Conservation (phyloP, 2,329 filamentous ascomycete species). For the Ceratocystis ficicola region DNA sequence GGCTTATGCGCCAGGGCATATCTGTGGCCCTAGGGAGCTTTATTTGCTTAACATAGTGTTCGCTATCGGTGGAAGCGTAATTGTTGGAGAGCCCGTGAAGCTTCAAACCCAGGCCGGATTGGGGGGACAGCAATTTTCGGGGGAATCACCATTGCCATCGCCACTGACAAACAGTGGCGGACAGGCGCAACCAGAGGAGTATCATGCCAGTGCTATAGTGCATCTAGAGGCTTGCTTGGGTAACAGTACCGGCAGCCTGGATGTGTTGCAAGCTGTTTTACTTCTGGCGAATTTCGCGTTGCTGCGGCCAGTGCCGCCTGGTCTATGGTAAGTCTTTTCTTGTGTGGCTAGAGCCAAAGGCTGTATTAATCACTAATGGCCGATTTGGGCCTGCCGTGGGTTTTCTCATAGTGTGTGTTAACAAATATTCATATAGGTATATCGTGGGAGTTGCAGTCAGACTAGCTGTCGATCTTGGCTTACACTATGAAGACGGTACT, state of each 20-base stretch:
- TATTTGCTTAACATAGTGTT: constrained; percentile 96
- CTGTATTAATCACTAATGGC: not conserved
- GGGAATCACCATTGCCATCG: constrained; percentile 22
- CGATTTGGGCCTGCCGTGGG: constrained; percentile 8
- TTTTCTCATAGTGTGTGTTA: not conserved
- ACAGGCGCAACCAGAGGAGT: constrained; percentile 76
- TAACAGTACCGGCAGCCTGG: constrained; percentile 74
- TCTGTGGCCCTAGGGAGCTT: constrained; percentile 63
- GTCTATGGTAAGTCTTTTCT: constrained; percentile 53
- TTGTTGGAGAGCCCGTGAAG: constrained; percentile 54
- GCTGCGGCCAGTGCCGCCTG: constrained; percentile 79
- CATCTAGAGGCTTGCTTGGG: constrained; percentile 81
- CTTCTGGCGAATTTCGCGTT: constrained; percentile 84
- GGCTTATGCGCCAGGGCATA: constrained; percentile 58
- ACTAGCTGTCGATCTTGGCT: constrained; percentile 76
- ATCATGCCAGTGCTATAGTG: constrained; percentile 86
- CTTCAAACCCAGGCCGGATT: constrained; percentile 33
- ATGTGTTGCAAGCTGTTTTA: constrained; percentile 87
- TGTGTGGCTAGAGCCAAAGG: not conserved
- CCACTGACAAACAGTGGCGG: constrained; percentile 27
- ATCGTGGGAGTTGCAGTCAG: constrained; percentile 90
- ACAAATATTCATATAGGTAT: constrained; percentile 42
- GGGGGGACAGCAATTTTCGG: constrained; percentile 23
- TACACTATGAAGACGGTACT: constrained; percentile 83
- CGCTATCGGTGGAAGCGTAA: constrained; percentile 87